Percentiles rank a stretch among this genome's conserved stretches.
Evolutionary conservation across 2,329 filamentous ascomycete genomes (phyloP).

Genomic region (Juglanconis oblonga): DNA sequence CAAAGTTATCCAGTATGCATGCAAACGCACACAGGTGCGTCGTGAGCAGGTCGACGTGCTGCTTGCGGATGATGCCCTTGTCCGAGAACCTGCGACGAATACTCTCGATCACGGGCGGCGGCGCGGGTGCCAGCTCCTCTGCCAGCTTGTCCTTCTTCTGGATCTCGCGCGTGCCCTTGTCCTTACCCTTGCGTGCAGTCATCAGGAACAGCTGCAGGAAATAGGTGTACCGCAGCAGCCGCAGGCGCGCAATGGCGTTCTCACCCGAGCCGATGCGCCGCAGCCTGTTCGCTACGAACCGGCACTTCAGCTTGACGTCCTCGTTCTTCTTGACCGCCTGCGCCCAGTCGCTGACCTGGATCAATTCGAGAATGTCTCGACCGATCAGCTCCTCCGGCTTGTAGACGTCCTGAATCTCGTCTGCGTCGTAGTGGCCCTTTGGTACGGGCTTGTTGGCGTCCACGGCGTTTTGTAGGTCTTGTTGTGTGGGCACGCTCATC

Average conservation of each 20-base stretch:
- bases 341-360: constrained; percentile 74
- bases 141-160: constrained; percentile 61
- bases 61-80: constrained; percentile 63
- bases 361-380: constrained; percentile 60
- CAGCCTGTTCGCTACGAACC: constrained; percentile 65
- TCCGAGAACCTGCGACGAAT: constrained; percentile 69
- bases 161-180: constrained; percentile 47
- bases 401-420: constrained; percentile 71
- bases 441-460: constrained; percentile 73
- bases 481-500: constrained; percentile 62
- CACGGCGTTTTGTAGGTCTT: constrained; percentile 61
- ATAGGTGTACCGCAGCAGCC: constrained; percentile 58
- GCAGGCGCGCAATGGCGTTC: constrained; percentile 50
- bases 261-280: constrained; percentile 50
- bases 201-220: constrained; percentile 55
- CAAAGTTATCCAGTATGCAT: constrained; percentile 70
- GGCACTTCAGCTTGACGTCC: constrained; percentile 54
- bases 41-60: constrained; percentile 67
- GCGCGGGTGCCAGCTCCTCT: constrained; percentile 53
- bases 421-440: constrained; percentile 63
- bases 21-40: constrained; percentile 72
- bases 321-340: constrained; percentile 59
- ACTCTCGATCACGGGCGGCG: constrained; percentile 61
- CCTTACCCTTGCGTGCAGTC: constrained; percentile 42
- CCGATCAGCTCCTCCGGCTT: constrained; percentile 65